Evolutionary conservation across 2,329 filamentous ascomycete genomes (phyloP), one percentile per base, ranked within the genome.

Genomic region (Arthrinium puccinioides): DNA sequence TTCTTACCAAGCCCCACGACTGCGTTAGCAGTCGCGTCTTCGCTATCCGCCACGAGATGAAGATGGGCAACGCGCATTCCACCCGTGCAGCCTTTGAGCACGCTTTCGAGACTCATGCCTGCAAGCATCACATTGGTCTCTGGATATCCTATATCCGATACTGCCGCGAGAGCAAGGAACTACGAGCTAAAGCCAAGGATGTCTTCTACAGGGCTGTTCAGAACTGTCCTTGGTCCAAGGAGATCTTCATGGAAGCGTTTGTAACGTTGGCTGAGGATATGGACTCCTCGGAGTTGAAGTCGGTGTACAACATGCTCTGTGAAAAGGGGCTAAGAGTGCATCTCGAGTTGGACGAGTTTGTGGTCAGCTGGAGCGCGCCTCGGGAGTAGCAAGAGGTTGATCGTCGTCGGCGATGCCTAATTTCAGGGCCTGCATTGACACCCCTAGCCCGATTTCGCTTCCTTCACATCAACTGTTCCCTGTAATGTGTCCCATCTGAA

Each of bases 201-300:
- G 54, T 55, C 9, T 57, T 57, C 32, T 55, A 56, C 33, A 48
- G 56, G 27, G 53, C 62, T 13, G 51, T 56, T 35, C 63, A 66
- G 43, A 44, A 62, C 13, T 61, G 60, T 18, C 40, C 54, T 2
- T 64, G 60, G 45, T 63, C 64, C 4, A 72, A 66, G 46, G 66
- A 68, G 4, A 59, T 72, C 3, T 70, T 70, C 42, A 64, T 78
- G 62, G 66, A 73, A 50, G 72, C 64, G 1, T 76, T 77, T 48
- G 46, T 47, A 24, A 64, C 60, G n/a, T 45, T 72, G 21, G 55
- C 55, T 10, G 49, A 56, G 7, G 63, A 63, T 0, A 62, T 76
- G 62, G 61, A 66, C 36, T 61, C 62, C 15, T 55, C 57, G 2
- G 73, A 77, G 46, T 53, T 78, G 32, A 62, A 61, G 43, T 64